phyloP scores from a whole-genome alignment of 495 filamentous ascomycete genomes.

The Talaromyces borbonicus region DNA sequence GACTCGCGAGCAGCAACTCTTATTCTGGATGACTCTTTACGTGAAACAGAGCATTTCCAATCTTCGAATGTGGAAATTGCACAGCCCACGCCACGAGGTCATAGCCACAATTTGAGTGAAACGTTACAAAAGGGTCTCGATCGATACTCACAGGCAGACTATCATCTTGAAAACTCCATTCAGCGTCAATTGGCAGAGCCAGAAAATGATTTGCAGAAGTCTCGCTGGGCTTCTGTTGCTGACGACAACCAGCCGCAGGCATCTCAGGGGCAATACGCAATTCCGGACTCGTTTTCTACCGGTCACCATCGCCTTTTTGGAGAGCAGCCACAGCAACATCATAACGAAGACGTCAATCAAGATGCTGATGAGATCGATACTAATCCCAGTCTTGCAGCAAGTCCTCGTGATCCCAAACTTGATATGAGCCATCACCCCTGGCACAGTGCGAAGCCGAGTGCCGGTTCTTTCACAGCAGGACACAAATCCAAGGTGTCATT shows the following conservation, averaged over 20 bases:
- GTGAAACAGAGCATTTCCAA: conserved; percentile 32
- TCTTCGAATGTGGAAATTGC: conserved; percentile 47
- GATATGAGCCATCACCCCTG: conserved; percentile 26
- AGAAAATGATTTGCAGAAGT: conserved; percentile 26
- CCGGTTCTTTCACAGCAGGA: conserved; percentile 24
- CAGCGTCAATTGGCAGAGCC: conserved; percentile 53
- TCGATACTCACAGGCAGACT: conserved; percentile 55
- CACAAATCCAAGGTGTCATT: conserved; percentile 57
- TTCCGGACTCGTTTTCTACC: conserved; percentile 28
- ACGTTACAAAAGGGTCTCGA: conserved; percentile 79
- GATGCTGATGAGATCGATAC: conserved; percentile 64
- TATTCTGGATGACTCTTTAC: conserved; percentile 9
- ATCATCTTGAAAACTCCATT: conserved; percentile 67
- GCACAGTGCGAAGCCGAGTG: conserved; percentile 32
- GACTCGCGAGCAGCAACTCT: conserved; percentile 14
- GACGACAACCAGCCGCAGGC: conserved; percentile 10
- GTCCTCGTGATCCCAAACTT: conserved; percentile 36
- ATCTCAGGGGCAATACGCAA: conserved; percentile 13
- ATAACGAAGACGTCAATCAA: conserved; percentile 34
- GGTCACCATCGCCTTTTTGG: conserved; percentile 16
- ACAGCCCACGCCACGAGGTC: conserved; percentile 54
- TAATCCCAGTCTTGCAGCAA: conserved; percentile 64
- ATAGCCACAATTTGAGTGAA: conserved; percentile 56
- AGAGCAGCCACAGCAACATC: conserved; percentile 15
- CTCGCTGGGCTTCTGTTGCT: conserved; percentile 30